Conservation (phyloP, 345 rosid genomes). For the Rhizophora mangle region DNA sequence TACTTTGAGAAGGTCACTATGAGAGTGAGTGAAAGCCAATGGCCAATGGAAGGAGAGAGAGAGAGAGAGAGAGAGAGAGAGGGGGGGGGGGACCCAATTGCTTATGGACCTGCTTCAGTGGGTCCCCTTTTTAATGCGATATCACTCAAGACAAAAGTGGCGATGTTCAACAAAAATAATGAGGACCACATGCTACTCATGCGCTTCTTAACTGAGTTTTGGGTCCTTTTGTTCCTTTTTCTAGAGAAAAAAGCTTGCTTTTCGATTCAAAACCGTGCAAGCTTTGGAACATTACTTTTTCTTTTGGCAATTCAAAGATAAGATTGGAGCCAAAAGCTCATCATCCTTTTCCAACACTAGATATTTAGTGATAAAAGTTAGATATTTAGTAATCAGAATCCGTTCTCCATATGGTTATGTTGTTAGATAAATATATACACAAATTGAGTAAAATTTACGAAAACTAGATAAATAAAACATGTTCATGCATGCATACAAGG, state of each 20-base stretch:
- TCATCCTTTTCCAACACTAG: no score
- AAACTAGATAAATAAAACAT: no score
- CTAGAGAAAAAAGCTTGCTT: neutral
- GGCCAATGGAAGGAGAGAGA: neutral
- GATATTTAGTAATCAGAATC: no score
- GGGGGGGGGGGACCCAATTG: neutral
- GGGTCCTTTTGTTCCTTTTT: neutral
- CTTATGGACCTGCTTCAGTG: neutral
- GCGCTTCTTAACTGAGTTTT: neutral
- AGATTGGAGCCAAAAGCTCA: no score
- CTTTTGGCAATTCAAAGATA: no score
- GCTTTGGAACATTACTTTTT: neutral
- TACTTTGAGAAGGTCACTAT: no score
- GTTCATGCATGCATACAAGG: no score
- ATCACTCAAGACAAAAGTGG: neutral
- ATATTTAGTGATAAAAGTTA: no score
- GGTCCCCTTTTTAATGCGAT: neutral
- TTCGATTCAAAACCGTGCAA: neutral
- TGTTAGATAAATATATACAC: no score
- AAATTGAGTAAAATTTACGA: no score
- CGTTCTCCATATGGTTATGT: no score
- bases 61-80: no score
- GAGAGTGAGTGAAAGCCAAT: neutral
- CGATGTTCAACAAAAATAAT: neutral
- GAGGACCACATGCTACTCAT: constrained; percentile 6